Conservation (phyloP, 2,329 filamentous ascomycete genomes). For the Ophiostoma sp. region DNA sequence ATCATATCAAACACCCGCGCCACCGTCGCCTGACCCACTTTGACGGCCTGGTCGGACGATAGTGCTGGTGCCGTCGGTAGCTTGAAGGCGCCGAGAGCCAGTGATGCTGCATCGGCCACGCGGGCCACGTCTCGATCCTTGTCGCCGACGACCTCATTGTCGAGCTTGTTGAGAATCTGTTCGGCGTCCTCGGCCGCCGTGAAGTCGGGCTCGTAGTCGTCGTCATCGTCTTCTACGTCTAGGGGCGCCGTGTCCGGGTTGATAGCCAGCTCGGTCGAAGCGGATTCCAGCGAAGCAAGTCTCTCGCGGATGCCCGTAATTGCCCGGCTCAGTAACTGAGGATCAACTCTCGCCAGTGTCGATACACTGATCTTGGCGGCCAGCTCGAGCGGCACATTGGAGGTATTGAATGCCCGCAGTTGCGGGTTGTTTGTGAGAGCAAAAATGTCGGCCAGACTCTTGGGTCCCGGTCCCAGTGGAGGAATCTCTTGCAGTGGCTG, state of each 20-base stretch:
- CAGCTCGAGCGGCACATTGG: constrained; percentile 71
- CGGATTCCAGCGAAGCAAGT: constrained; percentile 47
- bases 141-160: constrained; percentile 66
- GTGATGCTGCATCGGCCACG: constrained; percentile 47
- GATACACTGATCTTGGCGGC: constrained; percentile 80
- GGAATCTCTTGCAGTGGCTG: constrained; percentile 54
- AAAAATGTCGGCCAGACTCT: constrained; percentile 80
- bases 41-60: constrained; percentile 68
- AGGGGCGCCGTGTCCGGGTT: constrained; percentile 62
- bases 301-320: constrained; percentile 62
- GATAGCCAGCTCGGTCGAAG: constrained; percentile 43
- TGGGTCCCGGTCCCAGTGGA: constrained; percentile 71
- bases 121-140: constrained; percentile 49
- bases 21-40: constrained; percentile 72
- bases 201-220: constrained; percentile 91
- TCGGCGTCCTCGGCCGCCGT: constrained; percentile 74
- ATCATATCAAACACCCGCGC: constrained; percentile 78
- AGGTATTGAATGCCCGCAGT: constrained; percentile 78
- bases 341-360: constrained; percentile 71
- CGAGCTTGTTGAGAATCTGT: constrained; percentile 75
- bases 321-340: constrained; percentile 67
- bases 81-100: constrained; percentile 75
- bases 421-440: constrained; percentile 76
- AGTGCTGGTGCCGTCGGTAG: constrained; percentile 75
- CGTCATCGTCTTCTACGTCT: constrained; percentile 65